Evolutionary conservation across 768 basidiomycete genomes (phyloP), one percentile per base, ranked within the genome.

Genomic region (Termitomyces titanicus): DNA sequence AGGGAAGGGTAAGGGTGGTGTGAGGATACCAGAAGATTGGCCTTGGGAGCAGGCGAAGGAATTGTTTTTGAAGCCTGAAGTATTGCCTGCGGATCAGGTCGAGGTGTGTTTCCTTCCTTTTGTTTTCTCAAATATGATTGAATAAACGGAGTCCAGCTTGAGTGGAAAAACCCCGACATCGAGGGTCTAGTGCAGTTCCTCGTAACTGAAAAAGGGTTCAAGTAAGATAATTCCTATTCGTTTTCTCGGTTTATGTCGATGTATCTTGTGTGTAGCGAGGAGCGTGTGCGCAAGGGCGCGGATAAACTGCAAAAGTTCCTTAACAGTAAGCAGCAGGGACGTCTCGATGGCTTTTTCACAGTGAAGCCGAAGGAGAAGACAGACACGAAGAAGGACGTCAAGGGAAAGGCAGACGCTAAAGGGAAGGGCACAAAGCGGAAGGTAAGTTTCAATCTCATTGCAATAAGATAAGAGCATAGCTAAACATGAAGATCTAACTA

Each of bases 201-300:
- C 22, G 95, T 98, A 15, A 84, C 74, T 35, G 91, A 98, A 66
- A 98, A 99, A 68, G 97, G 97, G 6, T 99, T 99, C 84, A 96
- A 88, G 96, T 97, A 61, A 54, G 51, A 51, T 29, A 22, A 35
- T 33, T 27, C 18, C 24, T 18, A 47, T 42, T 25, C 12, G 20
- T 2, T 47, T 24, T 17, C 35, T 10, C 40, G 11, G 24, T 40
- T 9, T 34, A 22, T 40, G 18, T 31, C 55, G 27, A 25, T 31
- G 6, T 45, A 60, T 31, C 55, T 61, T 51, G 12, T 33, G 24
- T 17, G n/a, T 65, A 98, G 96, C 62, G 97, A 98, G 77, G 97
- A 99, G 10, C 88, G 97, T 20, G 93, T 99, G 3, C 85, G 96
- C 29, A 94, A 91, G 68, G 94, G 94, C 24, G 95, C 92, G 3